These are phyloP conservation scores for Zygotorulaspora florentina DNA, from an alignment of 805 yeast species.

Conservation along the genomic window DNA sequence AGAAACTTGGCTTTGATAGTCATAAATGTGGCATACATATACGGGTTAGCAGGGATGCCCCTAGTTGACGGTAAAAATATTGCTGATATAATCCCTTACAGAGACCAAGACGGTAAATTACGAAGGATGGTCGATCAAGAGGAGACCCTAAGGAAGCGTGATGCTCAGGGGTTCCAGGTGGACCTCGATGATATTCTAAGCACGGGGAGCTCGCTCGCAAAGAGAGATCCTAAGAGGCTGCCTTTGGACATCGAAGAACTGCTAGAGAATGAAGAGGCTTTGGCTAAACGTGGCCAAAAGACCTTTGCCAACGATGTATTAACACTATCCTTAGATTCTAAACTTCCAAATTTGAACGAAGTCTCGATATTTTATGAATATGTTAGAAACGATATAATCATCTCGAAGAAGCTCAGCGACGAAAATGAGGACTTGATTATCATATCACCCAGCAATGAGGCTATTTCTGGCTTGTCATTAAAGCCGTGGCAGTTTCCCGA, in stretches of 20 bases:
- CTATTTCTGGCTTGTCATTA: constrained; percentile 43
- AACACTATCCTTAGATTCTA: constrained; percentile 25
- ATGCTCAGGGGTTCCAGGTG: constrained; percentile 5
- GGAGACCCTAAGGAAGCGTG: constrained; percentile 1
- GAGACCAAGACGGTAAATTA: constrained; percentile 13
- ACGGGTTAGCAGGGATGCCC: neutral
- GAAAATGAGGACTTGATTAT: constrained; percentile 44
- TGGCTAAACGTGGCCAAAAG: constrained; percentile 6
- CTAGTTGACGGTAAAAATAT: constrained; percentile 12
- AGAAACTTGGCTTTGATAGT: neutral
- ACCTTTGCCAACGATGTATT: constrained; percentile 3
- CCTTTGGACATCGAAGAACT: constrained; percentile 13
- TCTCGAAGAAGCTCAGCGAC: constrained; percentile 47
- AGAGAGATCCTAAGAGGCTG: constrained; percentile 12
- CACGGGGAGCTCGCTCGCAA: constrained; percentile 2
- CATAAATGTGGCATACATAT: neutral
- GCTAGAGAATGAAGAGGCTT: constrained; percentile 1
- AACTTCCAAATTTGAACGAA: constrained; percentile 34
- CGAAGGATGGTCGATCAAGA: neutral
- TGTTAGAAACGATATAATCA: constrained; percentile 55
- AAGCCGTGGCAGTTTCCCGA: constrained; percentile 86
- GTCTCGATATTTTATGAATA: constrained; percentile 65
- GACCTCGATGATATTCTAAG: constrained; percentile 3
- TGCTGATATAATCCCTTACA: constrained; percentile 7
- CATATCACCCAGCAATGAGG: constrained; percentile 68